Evolutionary conservation across 1,284 basidiomycete genomes (phyloP).

Genomic region (Tilletia horrida): DNA sequence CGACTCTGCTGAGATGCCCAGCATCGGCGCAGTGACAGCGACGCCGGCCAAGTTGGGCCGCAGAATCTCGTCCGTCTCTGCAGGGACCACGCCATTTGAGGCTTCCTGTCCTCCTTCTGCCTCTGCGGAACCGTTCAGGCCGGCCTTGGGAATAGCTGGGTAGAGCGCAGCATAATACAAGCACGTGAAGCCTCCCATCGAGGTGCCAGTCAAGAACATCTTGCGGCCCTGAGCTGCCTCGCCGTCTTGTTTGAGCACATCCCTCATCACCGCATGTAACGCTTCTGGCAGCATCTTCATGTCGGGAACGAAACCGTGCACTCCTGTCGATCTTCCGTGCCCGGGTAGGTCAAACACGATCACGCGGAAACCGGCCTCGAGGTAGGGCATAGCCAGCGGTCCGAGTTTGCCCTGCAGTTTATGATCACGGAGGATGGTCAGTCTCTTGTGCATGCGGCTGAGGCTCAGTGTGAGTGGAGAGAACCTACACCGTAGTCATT

Average conservation of each 20-base stretch:
- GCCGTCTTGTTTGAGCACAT: conserved; percentile 49
- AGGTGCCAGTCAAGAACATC: conserved; percentile 56
- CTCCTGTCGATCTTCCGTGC: conserved; percentile 56
- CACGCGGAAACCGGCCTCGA: conserved; percentile 59
- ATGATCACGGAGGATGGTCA: not conserved
- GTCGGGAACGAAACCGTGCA: conserved; percentile 58
- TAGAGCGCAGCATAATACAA: conserved; percentile 52
- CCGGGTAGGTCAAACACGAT: conserved; percentile 60
- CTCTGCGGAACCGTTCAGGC: not conserved
- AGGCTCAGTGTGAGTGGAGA: not conserved
- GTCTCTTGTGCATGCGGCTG: not conserved
- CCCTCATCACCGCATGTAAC: conserved; percentile 58
- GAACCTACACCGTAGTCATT: conserved; percentile 15
- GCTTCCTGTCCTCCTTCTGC: conserved; percentile 19
- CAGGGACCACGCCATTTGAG: conserved; percentile 27
- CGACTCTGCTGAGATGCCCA: conserved; percentile 56
- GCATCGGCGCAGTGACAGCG: conserved; percentile 58
- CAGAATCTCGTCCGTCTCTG: conserved; percentile 21
- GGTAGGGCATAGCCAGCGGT: conserved; percentile 57
- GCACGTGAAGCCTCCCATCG: conserved; percentile 56
- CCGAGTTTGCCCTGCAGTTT: conserved; percentile 48
- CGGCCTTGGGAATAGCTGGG: conserved; percentile 30
- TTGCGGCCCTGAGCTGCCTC: conserved; percentile 31
- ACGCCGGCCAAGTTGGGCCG: conserved; percentile 51
- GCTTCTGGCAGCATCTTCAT: conserved; percentile 57